Evolutionary conservation across 331 rosid species (phyloP).

Genomic region (Cydonia oblonga): DNA sequence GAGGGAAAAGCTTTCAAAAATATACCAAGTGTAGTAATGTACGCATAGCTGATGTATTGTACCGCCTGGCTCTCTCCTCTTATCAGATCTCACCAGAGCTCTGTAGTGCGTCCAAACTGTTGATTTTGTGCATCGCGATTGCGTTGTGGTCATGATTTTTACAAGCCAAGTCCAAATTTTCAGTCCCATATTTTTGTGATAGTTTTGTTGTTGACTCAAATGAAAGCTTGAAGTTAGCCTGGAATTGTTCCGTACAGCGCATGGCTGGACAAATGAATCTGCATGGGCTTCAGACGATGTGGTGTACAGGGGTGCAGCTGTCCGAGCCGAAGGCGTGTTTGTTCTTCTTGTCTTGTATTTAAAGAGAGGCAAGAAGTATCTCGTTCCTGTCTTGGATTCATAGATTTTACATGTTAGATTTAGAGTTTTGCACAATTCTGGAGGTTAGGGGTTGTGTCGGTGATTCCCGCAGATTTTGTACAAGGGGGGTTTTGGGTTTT

Average conservation of each 20-base stretch:
- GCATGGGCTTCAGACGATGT: conserved; percentile 13
- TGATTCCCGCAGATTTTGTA: conserved; percentile 37
- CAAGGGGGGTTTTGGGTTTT: conserved; percentile 19
- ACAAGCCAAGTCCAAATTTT: conserved; percentile 29
- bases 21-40: conserved; percentile 53
- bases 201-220: conserved; percentile 21
- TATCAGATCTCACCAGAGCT: conserved; percentile 20
- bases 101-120: conserved; percentile 25
- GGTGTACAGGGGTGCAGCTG: conserved; percentile 69
- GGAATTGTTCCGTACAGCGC: not conserved
- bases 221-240: conserved; percentile 40
- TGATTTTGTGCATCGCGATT: conserved; percentile 31
- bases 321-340: conserved; percentile 40
- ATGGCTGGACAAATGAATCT: conserved; percentile 31
- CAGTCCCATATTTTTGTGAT: conserved; percentile 23
- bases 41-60: not conserved
- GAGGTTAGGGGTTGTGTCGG: conserved; percentile 29
- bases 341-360: conserved; percentile 40
- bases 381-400: conserved; percentile 4
- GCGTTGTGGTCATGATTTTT: conserved; percentile 23
- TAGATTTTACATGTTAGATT: conserved; percentile 17
- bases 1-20: conserved; percentile 74
- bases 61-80: conserved; percentile 12
- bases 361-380: conserved; percentile 23
- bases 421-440: conserved; percentile 19